Percentiles rank a stretch among this genome's conserved stretches.
Conservation (phyloP, 2,329 filamentous ascomycete species). For the Aspergillus floridensis region DNA sequence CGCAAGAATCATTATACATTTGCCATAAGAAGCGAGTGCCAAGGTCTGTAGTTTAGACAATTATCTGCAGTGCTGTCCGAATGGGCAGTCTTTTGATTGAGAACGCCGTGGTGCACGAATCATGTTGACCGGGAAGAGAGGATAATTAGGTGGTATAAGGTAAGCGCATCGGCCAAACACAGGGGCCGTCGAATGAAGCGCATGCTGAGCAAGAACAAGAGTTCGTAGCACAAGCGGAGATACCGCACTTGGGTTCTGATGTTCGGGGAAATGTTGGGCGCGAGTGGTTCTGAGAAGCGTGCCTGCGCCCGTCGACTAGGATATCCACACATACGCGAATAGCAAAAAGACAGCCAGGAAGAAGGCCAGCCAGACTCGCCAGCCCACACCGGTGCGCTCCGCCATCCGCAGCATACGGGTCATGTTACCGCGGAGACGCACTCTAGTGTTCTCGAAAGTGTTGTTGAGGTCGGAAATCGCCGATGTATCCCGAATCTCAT, state of each 20-base stretch:
- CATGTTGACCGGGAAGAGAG: neutral
- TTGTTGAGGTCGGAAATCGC: constrained; percentile 94
- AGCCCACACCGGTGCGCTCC: constrained; percentile 86
- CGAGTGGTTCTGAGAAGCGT: neutral
- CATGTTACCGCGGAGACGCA: constrained; percentile 87
- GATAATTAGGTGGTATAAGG: neutral
- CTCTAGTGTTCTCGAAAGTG: constrained; percentile 78
- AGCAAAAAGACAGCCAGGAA: constrained; percentile 77
- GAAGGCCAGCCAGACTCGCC: constrained; percentile 90
- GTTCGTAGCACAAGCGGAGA: neutral
- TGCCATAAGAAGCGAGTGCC: neutral
- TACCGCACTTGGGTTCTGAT: neutral
- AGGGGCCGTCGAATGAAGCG: neutral
- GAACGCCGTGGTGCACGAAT: neutral
- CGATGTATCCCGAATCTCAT: constrained; percentile 88
- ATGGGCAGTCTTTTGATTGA: neutral
- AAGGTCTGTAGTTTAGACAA: neutral
- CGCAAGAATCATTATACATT: neutral
- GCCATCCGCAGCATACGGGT: constrained; percentile 97
- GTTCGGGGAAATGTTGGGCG: neutral
- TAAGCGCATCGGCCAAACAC: neutral
- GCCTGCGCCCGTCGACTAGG: constrained; percentile 48
- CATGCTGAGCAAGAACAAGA: neutral
- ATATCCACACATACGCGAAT: constrained; percentile 92
- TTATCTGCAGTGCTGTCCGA: neutral